phyloP scores from a whole-genome alignment of 2,329 filamentous ascomycete species.

The Corynespora cassiicola region DNA sequence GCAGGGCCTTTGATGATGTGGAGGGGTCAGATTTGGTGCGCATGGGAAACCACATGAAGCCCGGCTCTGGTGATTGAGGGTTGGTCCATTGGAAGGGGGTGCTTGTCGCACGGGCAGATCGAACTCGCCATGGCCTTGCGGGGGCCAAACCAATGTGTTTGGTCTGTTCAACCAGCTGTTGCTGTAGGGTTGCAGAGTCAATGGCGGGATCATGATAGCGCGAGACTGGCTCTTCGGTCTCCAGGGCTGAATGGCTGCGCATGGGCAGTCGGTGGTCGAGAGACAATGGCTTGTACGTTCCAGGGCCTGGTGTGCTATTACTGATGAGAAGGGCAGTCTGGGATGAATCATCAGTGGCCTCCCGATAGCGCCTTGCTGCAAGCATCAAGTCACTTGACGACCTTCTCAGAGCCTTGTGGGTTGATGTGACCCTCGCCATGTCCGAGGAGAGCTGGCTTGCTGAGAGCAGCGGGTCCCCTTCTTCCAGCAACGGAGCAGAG shows the following conservation, averaged over 20 bases:
- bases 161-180: conserved; percentile 15
- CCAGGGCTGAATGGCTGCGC: no score
- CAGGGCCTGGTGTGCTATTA: conserved; percentile 1
- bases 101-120: conserved; percentile 7
- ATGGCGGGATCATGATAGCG: conserved; percentile 12
- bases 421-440: not conserved
- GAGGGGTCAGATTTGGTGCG: conserved; percentile 10
- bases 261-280: no score
- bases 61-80: conserved; percentile 6
- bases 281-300: conserved; percentile 1
- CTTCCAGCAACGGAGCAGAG: conserved; percentile 3
- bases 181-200: conserved; percentile 14
- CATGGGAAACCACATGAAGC: conserved; percentile 14
- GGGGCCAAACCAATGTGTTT: conserved; percentile 7
- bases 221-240: conserved; percentile 13
- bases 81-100: conserved; percentile 8
- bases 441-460: not conserved
- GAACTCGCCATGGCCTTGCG: conserved; percentile 10
- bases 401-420: not conserved
- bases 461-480: not conserved
- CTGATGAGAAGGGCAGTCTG: not conserved
- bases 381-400: conserved; percentile 4
- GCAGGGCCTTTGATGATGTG: conserved; percentile 3
- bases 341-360: not conserved
- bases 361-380: not conserved